A percentile compares a stretch with the other conserved stretches of the same genome.
phyloP scores from a whole-genome alignment of 208 protist species.

The Trypanosomatidae sp. region DNA sequence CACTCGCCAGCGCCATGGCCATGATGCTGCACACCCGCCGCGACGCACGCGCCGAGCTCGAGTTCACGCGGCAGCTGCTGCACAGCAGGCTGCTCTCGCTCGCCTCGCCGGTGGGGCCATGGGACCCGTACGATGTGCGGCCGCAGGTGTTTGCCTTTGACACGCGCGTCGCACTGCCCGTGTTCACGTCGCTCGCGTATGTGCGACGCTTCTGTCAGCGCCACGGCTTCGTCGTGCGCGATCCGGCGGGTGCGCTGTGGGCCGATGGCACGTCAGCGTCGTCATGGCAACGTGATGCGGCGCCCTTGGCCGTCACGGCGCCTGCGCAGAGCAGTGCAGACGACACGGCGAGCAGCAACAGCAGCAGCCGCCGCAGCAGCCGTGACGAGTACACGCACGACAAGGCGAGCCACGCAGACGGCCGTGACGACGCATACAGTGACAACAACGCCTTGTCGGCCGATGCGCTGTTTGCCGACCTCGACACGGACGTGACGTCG shows the following conservation, averaged over 20 bases:
- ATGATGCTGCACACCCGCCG: slow-evolving; percentile 55
- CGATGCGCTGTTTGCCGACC: too few relatives aligned
- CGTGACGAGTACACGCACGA: too few relatives aligned
- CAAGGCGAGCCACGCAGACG: too few relatives aligned
- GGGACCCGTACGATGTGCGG: slow-evolving; percentile 83
- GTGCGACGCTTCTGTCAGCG: slow-evolving; percentile 53
- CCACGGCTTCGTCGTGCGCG: slow-evolving; percentile 53
- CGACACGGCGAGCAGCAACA: too few relatives aligned
- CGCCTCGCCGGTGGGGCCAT: slow-evolving; percentile 55
- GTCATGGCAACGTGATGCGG: slow-evolving; percentile 1
- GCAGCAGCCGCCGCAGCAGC: too few relatives aligned
- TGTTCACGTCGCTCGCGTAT: slow-evolving; percentile 73
- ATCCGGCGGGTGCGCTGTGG: slow-evolving; percentile 71
- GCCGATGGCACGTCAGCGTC: slow-evolving; percentile 26
- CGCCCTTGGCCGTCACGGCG: too few relatives aligned
- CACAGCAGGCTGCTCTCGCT: slow-evolving; percentile 59
- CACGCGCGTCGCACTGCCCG: slow-evolving; percentile 73
- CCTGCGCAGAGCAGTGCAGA: not conserved
- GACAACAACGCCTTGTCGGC: too few relatives aligned
- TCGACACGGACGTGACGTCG: too few relatives aligned
- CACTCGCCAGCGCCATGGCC: slow-evolving; percentile 64
- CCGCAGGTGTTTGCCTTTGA: slow-evolving; percentile 81
- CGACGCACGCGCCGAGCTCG: slow-evolving; percentile 68
- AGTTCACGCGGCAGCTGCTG: slow-evolving; percentile 69
- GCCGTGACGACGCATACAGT: too few relatives aligned